These are phyloP conservation scores for Coemansia aciculifera DNA, from an alignment of 192 early-diverging fungal species.

Conservation along the genomic window DNA sequence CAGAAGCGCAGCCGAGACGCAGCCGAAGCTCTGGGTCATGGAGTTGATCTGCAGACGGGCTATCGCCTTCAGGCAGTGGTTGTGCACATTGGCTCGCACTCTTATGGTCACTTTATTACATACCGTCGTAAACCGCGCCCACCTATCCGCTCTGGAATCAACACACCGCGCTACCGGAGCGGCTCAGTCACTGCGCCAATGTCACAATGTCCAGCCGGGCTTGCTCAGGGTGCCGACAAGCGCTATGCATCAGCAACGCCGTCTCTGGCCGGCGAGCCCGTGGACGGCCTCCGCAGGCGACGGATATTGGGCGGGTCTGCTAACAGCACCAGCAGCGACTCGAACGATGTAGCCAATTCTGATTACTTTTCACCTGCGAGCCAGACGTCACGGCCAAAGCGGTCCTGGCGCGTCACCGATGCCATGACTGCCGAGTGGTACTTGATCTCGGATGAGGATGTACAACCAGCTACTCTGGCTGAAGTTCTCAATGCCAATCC, in stretches of 20 bases:
- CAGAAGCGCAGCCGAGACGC: conserved; percentile 37
- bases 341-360: background rate
- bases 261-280: conserved; percentile 11
- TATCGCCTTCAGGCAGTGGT: conserved; percentile 84
- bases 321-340: conserved; percentile 24
- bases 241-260: conserved; percentile 25
- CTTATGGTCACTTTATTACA: conserved; percentile 93
- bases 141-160: conserved; percentile 45
- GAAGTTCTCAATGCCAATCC: conserved; percentile 71
- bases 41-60: conserved; percentile 43
- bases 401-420: conserved; percentile 47
- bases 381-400: conserved; percentile 35
- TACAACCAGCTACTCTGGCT: conserved; percentile 59
- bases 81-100: conserved; percentile 87
- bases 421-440: conserved; percentile 63
- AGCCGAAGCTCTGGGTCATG: conserved; percentile 33
- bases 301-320: conserved; percentile 38
- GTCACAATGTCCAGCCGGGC: background rate
- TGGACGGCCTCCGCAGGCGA: conserved; percentile 38
- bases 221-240: conserved; percentile 17
- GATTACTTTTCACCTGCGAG: conserved; percentile 14
- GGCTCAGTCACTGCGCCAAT: conserved; percentile 13
- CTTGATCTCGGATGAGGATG: conserved; percentile 68
- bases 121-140: conserved; percentile 65
- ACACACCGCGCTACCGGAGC: conserved; percentile 49